phyloP scores from a whole-genome alignment of 2,329 filamentous ascomycete species.

The Simplicillium sp. region DNA sequence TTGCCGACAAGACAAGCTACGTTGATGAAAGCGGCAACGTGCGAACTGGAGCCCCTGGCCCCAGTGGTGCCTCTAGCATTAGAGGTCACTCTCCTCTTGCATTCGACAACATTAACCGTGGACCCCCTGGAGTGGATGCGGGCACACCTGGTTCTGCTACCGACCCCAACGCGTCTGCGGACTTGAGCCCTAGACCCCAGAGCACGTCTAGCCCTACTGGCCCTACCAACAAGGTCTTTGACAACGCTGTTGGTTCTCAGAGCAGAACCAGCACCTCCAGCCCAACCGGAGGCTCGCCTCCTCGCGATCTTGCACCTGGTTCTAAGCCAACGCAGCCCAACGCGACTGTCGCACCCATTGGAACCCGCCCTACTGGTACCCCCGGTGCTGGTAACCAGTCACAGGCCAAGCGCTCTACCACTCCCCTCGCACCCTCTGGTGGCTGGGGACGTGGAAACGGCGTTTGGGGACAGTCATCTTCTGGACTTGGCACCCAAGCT shows the following conservation, averaged over 20 bases:
- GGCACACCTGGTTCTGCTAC: conserved; percentile 29
- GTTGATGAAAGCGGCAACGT: conserved; percentile 58
- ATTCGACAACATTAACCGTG: conserved; percentile 51
- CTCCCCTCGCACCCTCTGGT: conserved; percentile 80
- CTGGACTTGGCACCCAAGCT: conserved; percentile 74
- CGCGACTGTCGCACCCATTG: conserved; percentile 78
- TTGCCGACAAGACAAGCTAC: conserved; percentile 58
- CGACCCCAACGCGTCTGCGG: conserved; percentile 38
- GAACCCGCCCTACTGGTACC: conserved; percentile 67
- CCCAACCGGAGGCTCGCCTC: conserved; percentile 67
- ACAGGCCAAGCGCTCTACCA: conserved; percentile 67
- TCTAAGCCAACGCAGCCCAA: conserved; percentile 44
- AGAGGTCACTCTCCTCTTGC: conserved; percentile 73
- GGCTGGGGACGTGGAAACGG: conserved; percentile 74
- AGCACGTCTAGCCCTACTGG: conserved; percentile 72
- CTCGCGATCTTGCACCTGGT: conserved; percentile 49
- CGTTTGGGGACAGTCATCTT: conserved; percentile 79
- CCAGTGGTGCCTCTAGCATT: conserved; percentile 52
- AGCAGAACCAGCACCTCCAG: conserved; percentile 80
- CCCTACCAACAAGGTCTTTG: conserved; percentile 49
- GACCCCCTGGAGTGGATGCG: conserved; percentile 23
- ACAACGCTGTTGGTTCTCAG: conserved; percentile 44
- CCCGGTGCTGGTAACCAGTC: conserved; percentile 38
- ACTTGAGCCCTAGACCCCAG: conserved; percentile 58
- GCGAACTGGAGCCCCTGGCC: conserved; percentile 57